These are phyloP conservation scores for Amphichorda felina DNA, from an alignment of 2,329 filamentous ascomycete genomes.

Conservation along the genomic window DNA sequence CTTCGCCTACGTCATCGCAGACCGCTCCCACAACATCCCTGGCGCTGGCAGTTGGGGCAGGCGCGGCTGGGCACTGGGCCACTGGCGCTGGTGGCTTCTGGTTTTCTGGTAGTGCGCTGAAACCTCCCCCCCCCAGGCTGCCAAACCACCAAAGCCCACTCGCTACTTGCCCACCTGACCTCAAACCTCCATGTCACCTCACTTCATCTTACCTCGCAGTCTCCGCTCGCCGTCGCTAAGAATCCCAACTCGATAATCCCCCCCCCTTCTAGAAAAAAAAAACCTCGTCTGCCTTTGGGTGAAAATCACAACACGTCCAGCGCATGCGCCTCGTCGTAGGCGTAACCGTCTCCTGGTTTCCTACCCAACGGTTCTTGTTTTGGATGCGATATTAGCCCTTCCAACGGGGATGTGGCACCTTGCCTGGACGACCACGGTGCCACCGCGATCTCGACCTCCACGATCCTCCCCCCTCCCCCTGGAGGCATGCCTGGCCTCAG, in stretches of 20 bases:
- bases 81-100: neutral
- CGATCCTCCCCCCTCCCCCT: neutral
- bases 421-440: neutral
- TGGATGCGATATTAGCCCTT: conserved; percentile 1
- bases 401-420: conserved; percentile 3
- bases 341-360: neutral
- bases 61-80: neutral
- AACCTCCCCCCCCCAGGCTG: neutral
- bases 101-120: too few relatives aligned
- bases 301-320: neutral
- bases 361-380: neutral
- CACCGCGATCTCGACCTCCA: neutral
- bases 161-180: too few relatives aligned
- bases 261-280: too few relatives aligned
- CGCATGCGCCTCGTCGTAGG: neutral
- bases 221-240: too few relatives aligned
- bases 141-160: neutral
- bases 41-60: neutral
- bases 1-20: conserved; percentile 1
- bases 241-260: too few relatives aligned
- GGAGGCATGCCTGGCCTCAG: neutral
- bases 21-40: neutral
- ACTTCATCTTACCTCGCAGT: neutral
- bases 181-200: neutral
- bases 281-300: neutral